Evolutionary conservation across 352 stramenopile species (phyloP).

Genomic region (Pythium periplocum): DNA sequence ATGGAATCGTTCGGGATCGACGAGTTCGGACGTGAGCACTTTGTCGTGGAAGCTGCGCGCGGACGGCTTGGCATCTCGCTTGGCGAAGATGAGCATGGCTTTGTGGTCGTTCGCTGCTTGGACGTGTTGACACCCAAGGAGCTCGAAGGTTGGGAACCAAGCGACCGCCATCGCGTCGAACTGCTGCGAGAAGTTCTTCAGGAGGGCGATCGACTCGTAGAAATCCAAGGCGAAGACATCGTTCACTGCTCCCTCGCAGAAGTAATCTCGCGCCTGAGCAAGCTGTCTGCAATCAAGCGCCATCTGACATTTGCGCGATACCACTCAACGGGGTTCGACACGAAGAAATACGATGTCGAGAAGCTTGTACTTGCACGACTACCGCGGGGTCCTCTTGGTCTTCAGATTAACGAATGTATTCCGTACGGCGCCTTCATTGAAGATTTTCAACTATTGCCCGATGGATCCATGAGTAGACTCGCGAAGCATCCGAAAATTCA

Average conservation of each 20-base stretch:
- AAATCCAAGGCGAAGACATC: slow-evolving; percentile 42
- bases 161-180: slow-evolving; percentile 26
- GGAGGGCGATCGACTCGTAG: slow-evolving; percentile 43
- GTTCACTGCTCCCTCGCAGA: slow-evolving; percentile 35
- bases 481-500: slow-evolving; percentile 30
- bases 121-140: slow-evolving; percentile 21
- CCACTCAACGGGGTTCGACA: slow-evolving; percentile 18
- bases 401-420: slow-evolving; percentile 38
- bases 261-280: slow-evolving; percentile 37
- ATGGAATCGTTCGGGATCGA: slow-evolving; percentile 29
- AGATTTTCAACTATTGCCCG: slow-evolving; percentile 32
- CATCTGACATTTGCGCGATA: slow-evolving; percentile 51
- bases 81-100: slow-evolving; percentile 36
- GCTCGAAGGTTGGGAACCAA: slow-evolving; percentile 24
- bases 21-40: slow-evolving; percentile 44
- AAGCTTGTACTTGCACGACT: slow-evolving; percentile 40
- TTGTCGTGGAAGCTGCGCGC: slow-evolving; percentile 35
- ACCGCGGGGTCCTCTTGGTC: slow-evolving; percentile 37
- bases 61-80: slow-evolving; percentile 52
- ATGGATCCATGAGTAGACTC: slow-evolving; percentile 33
- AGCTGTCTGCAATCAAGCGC: slow-evolving; percentile 30
- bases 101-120: slow-evolving; percentile 39
- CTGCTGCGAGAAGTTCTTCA: slow-evolving; percentile 27
- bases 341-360: slow-evolving; percentile 39
- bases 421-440: slow-evolving; percentile 44